A percentile compares a stretch with the other conserved stretches of the same genome.
These are phyloP conservation scores for Bipolaris bicolor DNA, from an alignment of 2,329 filamentous ascomycete genomes.

Conservation along the genomic window DNA sequence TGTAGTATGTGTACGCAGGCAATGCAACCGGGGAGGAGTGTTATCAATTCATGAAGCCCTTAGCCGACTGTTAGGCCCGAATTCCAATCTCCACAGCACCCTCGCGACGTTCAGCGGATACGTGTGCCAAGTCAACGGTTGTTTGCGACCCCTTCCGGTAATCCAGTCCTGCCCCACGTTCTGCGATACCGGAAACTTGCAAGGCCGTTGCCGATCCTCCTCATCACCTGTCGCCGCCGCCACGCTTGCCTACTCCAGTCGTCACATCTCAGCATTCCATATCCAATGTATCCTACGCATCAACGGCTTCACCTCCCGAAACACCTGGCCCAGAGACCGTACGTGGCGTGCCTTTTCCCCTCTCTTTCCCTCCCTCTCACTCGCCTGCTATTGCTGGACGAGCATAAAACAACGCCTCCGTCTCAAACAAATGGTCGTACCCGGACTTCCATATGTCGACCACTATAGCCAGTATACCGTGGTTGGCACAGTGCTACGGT, in stretches of 20 bases:
- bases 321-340: background rate
- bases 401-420: background rate
- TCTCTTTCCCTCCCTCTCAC: background rate
- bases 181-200: background rate
- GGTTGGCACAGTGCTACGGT: background rate
- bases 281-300: background rate
- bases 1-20: too few relatives aligned
- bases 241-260: background rate
- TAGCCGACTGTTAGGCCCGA: background rate
- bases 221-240: background rate
- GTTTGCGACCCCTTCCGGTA: background rate
- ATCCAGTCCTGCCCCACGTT: background rate
- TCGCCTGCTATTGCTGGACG: background rate
- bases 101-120: background rate
- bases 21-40: too few relatives aligned
- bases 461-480: background rate
- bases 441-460: background rate
- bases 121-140: conserved; percentile 4
- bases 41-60: too few relatives aligned
- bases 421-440: background rate
- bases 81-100: background rate
- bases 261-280: too few relatives aligned
- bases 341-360: background rate
- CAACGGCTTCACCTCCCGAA: background rate
- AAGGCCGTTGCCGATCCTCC: background rate